These are phyloP conservation scores for Hevea brasiliensis DNA, from an alignment of 345 rosid species.

Conservation along the genomic window DNA sequence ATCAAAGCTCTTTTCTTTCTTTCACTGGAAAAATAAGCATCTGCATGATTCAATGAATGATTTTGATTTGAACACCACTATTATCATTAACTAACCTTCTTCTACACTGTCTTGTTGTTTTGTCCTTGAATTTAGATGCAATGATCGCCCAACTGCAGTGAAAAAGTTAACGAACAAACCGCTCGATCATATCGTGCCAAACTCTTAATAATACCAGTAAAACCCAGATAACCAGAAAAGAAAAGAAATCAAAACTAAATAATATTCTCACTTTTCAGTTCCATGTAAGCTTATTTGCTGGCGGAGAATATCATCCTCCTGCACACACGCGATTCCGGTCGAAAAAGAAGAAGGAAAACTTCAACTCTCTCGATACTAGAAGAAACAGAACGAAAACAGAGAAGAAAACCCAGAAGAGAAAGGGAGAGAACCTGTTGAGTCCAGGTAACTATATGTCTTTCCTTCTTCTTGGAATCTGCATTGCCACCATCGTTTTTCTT, in stretches of 20 bases:
- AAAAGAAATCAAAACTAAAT: neutral
- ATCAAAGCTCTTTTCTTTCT: neutral
- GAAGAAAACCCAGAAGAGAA: neutral
- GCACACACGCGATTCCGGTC: slow-evolving; percentile 21
- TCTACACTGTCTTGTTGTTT: slow-evolving; percentile 95
- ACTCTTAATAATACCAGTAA: neutral
- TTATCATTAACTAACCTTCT: slow-evolving; percentile 59
- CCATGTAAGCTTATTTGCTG: slow-evolving; percentile 77
- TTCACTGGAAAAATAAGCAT: neutral
- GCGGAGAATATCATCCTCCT: slow-evolving; percentile 95
- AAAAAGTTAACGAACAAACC: slow-evolving; percentile 18
- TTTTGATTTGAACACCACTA: neutral
- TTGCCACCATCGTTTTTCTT: slow-evolving; percentile 41
- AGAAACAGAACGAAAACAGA: slow-evolving; percentile 6
- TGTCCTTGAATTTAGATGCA: slow-evolving; percentile 87
- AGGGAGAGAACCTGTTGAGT: slow-evolving; percentile 54
- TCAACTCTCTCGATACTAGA: neutral
- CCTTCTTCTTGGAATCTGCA: slow-evolving; percentile 87
- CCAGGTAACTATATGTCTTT: slow-evolving; percentile 65
- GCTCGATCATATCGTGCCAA: slow-evolving; percentile 8
- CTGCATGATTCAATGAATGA: slow-evolving; percentile 1
- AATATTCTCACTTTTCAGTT: slow-evolving; percentile 69
- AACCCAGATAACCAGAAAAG: slow-evolving; percentile 1
- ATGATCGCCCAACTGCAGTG: slow-evolving; percentile 84
- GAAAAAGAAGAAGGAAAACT: slow-evolving; percentile 2